Base-by-base conservation (phyloP, 2,329 filamentous ascomycete species). In the Beauveria scarabaeidicola region DNA sequence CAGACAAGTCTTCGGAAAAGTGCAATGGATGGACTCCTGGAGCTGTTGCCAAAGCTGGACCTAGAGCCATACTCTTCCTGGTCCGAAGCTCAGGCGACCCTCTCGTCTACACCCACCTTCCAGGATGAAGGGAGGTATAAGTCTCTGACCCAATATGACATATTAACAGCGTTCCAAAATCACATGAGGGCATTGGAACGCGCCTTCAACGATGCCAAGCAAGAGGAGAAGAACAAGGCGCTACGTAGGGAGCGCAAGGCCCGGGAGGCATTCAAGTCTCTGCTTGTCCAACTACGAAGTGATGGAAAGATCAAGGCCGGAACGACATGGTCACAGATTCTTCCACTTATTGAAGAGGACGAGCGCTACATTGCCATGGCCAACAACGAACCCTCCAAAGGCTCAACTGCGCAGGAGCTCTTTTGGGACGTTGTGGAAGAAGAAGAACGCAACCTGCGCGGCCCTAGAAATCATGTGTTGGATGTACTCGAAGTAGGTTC, bases 361-460 rank as follows among this genome's bases (percentile, higher is more conserved):
- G 82, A 87, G 52, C 89, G 92, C 65, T 97, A 96, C 73, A 81
- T 79, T 66, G 86, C 85, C 64, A 91, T 96, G 79, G 82, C 92
- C 61, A 92, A 91, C 55, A 90, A 95, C 69, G 75, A 83, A 61
- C 92, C 93, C 59, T 96, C 92, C 69, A 75, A 83, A 61, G 92
- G 93, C 59, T 96, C 92, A 5, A 89, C 85, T 5, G 90, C 94
- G 15, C 81, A 96, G 64, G 91, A 97, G 68, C 79, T 99, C 7
- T 97, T 99, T 77, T 97, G 93, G 91, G 94, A 99, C 71, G 79
- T 92, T 52, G 81, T 97, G 27, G 94, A 97, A 71, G 91, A 96
- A 71, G 91, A 97, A 72, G 93, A 99, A 69, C 85, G 89, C 61
- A 86, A 87, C n/a, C 78, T 97, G 52, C 87, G 92, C 62, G 86